Percentiles rank a stretch among this genome's conserved stretches.
Conservation (phyloP, 768 basidiomycete species). For the Pleurotus salmoneostramineus region DNA sequence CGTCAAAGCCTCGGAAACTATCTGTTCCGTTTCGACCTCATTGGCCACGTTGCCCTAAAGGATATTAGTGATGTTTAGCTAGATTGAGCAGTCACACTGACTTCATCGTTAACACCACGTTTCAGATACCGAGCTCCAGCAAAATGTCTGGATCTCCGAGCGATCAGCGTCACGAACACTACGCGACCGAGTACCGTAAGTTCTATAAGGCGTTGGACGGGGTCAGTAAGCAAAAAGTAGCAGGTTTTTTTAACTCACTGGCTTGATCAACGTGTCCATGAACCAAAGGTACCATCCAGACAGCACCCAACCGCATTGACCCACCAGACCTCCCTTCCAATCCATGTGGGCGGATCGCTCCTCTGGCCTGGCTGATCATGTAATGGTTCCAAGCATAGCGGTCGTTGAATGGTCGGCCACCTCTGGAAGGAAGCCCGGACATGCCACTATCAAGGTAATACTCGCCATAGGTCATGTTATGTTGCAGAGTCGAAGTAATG, state of each 20-base stretch:
- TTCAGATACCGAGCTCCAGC: slow-evolving; percentile 95
- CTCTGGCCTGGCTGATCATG: slow-evolving; percentile 53
- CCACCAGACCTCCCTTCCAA: not conserved
- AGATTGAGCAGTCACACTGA: slow-evolving; percentile 19
- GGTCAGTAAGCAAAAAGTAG: not conserved
- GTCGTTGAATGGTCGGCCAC: slow-evolving; percentile 65
- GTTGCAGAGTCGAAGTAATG: slow-evolving; percentile 91
- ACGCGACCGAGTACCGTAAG: slow-evolving; percentile 86
- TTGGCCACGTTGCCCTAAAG: slow-evolving; percentile 93
- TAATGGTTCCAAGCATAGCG: slow-evolving; percentile 93
- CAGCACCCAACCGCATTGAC: slow-evolving; percentile 30
- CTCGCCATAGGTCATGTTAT: slow-evolving; percentile 68
- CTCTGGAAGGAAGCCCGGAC: not conserved
- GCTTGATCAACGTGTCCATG: slow-evolving; percentile 99
- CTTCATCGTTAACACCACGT: slow-evolving; percentile 92
- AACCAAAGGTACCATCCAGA: slow-evolving; percentile 89
- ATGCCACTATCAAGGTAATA: slow-evolving; percentile 34
- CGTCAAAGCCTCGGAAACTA: slow-evolving; percentile 85
- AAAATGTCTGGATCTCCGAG: slow-evolving; percentile 89
- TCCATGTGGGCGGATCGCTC: slow-evolving; percentile 26
- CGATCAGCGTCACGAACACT: slow-evolving; percentile 92
- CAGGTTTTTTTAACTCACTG: slow-evolving; percentile 48
- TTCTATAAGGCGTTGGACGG: slow-evolving; percentile 44
- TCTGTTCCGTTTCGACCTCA: slow-evolving; percentile 98
- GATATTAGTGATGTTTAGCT: not conserved